Conservation (phyloP, 2,329 filamentous ascomycete genomes). For the Massarina eburnea region DNA sequence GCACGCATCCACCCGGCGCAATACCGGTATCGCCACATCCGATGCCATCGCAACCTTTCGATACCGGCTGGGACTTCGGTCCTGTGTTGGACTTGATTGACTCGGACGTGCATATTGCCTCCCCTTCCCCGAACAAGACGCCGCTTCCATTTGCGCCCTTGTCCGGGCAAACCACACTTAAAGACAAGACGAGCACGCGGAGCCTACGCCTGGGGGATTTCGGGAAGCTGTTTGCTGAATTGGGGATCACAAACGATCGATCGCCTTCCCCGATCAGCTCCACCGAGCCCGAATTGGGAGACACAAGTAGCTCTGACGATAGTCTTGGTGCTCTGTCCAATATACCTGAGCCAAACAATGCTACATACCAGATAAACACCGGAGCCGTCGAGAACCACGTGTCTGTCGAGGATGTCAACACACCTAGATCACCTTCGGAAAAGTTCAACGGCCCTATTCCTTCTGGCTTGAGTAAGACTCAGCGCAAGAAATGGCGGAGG, state of each 20-base stretch:
- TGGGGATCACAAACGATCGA: conserved; percentile 39
- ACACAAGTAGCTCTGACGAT: conserved; percentile 49
- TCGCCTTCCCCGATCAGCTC: conserved; percentile 22
- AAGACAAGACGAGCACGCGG: not conserved
- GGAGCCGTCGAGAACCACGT: not conserved
- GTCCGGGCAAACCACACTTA: not conserved
- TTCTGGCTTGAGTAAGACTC: not conserved
- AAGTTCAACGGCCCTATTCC: not conserved
- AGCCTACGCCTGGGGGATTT: conserved; percentile 48
- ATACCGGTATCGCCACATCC: not conserved
- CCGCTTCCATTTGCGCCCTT: not conserved
- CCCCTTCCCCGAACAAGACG: conserved; percentile 17
- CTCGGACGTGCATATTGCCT: conserved; percentile 22
- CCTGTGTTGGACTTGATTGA: conserved; percentile 48
- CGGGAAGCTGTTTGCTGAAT: conserved; percentile 47
- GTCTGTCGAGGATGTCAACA: not conserved
- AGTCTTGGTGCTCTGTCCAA: conserved; percentile 29
- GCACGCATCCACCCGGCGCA: not conserved
- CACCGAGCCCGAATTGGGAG: conserved; percentile 26
- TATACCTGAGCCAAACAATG: not conserved
- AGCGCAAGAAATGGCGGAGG: not conserved
- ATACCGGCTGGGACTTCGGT: conserved; percentile 50
- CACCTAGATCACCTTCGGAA: not conserved
- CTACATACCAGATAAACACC: not conserved
- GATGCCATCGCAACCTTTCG: conserved; percentile 39